Conservation (phyloP, 2,329 filamentous ascomycete species). For the Colletotrichum musae region DNA sequence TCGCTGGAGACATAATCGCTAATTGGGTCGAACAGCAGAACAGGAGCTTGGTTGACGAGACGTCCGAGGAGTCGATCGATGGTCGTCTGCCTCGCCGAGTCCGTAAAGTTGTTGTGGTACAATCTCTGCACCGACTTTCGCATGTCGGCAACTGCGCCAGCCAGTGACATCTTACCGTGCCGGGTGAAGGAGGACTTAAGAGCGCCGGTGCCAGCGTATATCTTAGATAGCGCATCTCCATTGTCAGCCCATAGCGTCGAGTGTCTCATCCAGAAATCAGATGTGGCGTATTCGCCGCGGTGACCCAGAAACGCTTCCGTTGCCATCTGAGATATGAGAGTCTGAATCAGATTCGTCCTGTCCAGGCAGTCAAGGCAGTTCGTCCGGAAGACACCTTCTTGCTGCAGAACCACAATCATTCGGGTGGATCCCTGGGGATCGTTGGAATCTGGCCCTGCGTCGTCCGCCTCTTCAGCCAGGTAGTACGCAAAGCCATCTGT, state of each 20-base stretch:
- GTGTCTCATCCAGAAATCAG: slow-evolving; percentile 93
- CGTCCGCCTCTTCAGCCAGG: slow-evolving; percentile 80
- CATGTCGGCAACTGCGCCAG: slow-evolving; percentile 93
- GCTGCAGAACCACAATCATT: slow-evolving; percentile 83
- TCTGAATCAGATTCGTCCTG: slow-evolving; percentile 95
- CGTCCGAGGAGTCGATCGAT: slow-evolving; percentile 94
- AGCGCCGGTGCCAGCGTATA: slow-evolving; percentile 96
- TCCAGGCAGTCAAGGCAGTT: slow-evolving; percentile 98
- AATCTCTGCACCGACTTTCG: slow-evolving; percentile 94
- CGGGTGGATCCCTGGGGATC: slow-evolving; percentile 55
- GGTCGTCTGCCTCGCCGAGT: slow-evolving; percentile 92
- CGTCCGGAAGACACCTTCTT: slow-evolving; percentile 95
- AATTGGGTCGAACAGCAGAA: slow-evolving; percentile 92
- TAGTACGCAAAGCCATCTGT: slow-evolving; percentile 95
- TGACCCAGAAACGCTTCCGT: slow-evolving; percentile 87
- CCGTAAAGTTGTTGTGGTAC: slow-evolving; percentile 98
- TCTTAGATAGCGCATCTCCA: slow-evolving; percentile 92
- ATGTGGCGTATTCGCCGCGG: slow-evolving; percentile 75
- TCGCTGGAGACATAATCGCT: slow-evolving; percentile 91
- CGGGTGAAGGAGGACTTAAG: slow-evolving; percentile 96
- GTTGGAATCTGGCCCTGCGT: slow-evolving; percentile 59
- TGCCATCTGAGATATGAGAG: slow-evolving; percentile 94
- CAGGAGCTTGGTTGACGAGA: slow-evolving; percentile 84
- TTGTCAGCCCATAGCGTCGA: slow-evolving; percentile 98
- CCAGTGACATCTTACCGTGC: slow-evolving; percentile 94